phyloP scores from a whole-genome alignment of 805 yeast genomes.

The Cyberlindnera bimundalis region DNA sequence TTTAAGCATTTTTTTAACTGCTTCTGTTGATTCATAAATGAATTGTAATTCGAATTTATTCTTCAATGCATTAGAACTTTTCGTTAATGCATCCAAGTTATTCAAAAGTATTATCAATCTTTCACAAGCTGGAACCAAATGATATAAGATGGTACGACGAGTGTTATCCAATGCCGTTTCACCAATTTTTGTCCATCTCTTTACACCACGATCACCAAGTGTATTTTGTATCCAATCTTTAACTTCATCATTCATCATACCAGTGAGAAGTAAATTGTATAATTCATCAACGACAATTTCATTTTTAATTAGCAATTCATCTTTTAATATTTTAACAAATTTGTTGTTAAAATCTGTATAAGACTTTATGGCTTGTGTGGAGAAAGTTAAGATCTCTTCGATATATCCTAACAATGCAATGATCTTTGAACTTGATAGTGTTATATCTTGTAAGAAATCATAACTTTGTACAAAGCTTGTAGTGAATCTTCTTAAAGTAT shows the following conservation, averaged over 20 bases:
- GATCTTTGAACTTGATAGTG: slow-evolving; percentile 20
- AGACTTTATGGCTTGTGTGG: slow-evolving; percentile 32
- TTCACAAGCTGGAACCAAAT: slow-evolving; percentile 54
- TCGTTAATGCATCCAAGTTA: slow-evolving; percentile 38
- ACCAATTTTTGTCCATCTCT: slow-evolving; percentile 51
- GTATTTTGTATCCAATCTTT: slow-evolving; percentile 62
- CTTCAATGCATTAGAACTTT: slow-evolving; percentile 26
- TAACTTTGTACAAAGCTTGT: slow-evolving; percentile 10
- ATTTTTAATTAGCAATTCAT: slow-evolving; percentile 29
- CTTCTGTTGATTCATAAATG: slow-evolving; percentile 10
- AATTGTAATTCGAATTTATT: slow-evolving; percentile 7
- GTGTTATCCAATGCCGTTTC: slow-evolving; percentile 47
- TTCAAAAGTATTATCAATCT: slow-evolving; percentile 45
- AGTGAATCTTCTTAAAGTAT: slow-evolving; percentile 17
- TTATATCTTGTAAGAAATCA: slow-evolving; percentile 17
- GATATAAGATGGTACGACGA: slow-evolving; percentile 44
- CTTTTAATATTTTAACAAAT: slow-evolving; percentile 34
- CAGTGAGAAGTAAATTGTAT: slow-evolving; percentile 49
- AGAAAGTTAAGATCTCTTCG: slow-evolving; percentile 30
- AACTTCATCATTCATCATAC: slow-evolving; percentile 45
- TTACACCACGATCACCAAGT: slow-evolving; percentile 63
- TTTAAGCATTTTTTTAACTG: slow-evolving; percentile 28
- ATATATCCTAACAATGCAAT: slow-evolving; percentile 31
- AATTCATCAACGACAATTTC: slow-evolving; percentile 37
- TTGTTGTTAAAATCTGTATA: slow-evolving; percentile 37